Conservation (phyloP, 208 protist species). For the Wallacemonas rigidus region DNA sequence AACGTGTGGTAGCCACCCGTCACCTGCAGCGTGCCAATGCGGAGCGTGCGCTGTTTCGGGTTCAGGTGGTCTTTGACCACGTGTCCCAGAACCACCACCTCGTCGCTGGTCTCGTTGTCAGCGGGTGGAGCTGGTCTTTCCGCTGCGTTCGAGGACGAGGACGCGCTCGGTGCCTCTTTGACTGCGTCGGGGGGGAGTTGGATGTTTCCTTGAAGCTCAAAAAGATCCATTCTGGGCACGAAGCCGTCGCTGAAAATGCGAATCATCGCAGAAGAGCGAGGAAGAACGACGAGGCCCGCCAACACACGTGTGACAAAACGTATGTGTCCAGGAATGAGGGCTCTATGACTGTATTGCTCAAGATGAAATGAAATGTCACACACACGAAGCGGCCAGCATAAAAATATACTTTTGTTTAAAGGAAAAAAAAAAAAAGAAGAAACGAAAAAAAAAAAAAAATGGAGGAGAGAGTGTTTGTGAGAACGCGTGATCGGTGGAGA, state of each 20-base stretch:
- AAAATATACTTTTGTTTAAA: no score
- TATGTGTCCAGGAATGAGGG: no score
- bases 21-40: constrained; percentile 60
- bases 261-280: constrained; percentile 38
- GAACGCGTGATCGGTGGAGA: no score
- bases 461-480: background rate
- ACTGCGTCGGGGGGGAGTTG: constrained; percentile 25
- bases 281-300: no score
- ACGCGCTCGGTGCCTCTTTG: background rate
- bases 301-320: no score
- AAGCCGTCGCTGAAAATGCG: constrained; percentile 40
- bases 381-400: no score
- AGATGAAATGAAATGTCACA: no score
- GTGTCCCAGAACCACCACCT: constrained; percentile 47
- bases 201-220: constrained; percentile 74
- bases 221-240: constrained; percentile 61
- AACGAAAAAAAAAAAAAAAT: constrained; percentile 26
- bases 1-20: constrained; percentile 42
- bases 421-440: background rate
- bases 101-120: constrained; percentile 16
- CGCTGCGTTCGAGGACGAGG: background rate
- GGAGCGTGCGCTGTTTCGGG: constrained; percentile 53
- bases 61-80: constrained; percentile 49
- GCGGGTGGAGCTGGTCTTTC: no score
- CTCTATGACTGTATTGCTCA: no score